These are phyloP conservation scores for Hippophae rhamnoides DNA, from an alignment of 306 rosid species.

Conservation along the genomic window DNA sequence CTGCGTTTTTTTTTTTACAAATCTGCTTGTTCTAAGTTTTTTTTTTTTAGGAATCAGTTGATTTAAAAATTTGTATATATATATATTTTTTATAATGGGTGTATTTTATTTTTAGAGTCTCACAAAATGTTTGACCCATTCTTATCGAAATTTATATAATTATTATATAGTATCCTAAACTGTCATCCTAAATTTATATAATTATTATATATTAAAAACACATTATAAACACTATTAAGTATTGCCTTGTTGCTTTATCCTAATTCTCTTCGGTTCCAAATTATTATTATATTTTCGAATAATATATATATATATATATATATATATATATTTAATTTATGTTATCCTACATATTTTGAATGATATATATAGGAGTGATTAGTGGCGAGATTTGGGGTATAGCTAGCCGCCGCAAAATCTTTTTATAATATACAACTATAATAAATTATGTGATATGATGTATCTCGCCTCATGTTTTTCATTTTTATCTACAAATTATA, in stretches of 20 bases:
- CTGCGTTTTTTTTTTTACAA: too few relatives aligned
- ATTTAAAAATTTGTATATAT: too few relatives aligned
- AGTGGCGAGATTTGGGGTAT: conserved; percentile 83
- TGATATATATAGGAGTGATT: conserved; percentile 52
- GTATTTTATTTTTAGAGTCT: neutral
- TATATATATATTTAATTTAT: neutral
- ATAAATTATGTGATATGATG: too few relatives aligned
- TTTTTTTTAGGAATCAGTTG: too few relatives aligned
- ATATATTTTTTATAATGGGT: neutral
- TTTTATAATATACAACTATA: conserved; percentile 29
- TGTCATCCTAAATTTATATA: too few relatives aligned
- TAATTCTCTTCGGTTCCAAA: neutral
- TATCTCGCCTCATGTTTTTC: too few relatives aligned
- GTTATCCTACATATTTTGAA: conserved; percentile 6
- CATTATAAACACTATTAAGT: neutral
- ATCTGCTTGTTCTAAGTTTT: too few relatives aligned
- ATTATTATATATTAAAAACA: too few relatives aligned
- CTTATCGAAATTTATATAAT: too few relatives aligned
- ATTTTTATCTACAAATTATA: neutral
- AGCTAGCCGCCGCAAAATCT: conserved; percentile 59
- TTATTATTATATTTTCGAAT: neutral
- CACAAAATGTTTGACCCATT: neutral
- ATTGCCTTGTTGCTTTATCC: conserved; percentile 18
- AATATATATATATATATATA: conserved; percentile 4
- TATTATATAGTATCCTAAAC: too few relatives aligned